A percentile compares a stretch with the other conserved stretches of the same genome.
Evolutionary conservation across 495 filamentous ascomycete species (phyloP).

Genomic region (Penicillium arizonense): DNA sequence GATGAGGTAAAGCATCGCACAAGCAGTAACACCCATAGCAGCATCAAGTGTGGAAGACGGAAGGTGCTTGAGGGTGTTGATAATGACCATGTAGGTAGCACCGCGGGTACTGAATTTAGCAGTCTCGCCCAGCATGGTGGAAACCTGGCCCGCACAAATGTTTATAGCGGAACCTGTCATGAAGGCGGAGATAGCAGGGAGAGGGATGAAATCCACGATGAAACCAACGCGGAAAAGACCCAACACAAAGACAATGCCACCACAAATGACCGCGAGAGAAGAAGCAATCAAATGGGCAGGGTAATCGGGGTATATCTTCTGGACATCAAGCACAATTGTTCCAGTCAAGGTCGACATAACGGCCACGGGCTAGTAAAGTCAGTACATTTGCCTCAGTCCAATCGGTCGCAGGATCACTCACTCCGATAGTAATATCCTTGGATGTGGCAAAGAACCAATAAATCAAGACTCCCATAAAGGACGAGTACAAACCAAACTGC

Average conservation of each 20-base stretch:
- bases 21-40: constrained; percentile 84
- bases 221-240: constrained; percentile 80
- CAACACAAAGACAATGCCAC: constrained; percentile 77
- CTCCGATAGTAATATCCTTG: constrained; percentile 98
- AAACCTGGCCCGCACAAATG: constrained; percentile 86
- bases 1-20: constrained; percentile 80
- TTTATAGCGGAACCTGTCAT: constrained; percentile 97
- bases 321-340: constrained; percentile 65
- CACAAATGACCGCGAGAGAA: constrained; percentile 75
- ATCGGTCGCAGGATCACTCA: constrained; percentile 43
- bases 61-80: constrained; percentile 81
- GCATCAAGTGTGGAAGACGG: constrained; percentile 69
- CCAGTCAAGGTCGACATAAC: constrained; percentile 92
- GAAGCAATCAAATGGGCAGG: constrained; percentile 67
- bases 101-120: constrained; percentile 69
- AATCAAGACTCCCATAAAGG: constrained; percentile 93
- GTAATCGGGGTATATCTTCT: constrained; percentile 56
- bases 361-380: constrained; percentile 72
- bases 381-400: constrained; percentile 7
- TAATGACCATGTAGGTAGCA: constrained; percentile 80
- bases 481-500: constrained; percentile 91
- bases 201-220: constrained; percentile 93
- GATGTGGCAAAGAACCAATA: constrained; percentile 99
- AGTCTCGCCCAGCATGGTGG: constrained; percentile 79
- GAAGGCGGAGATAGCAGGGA: constrained; percentile 90